A percentile compares a stretch with the other conserved stretches of the same genome.
Conservation (phyloP, 257 asterid genomes). For the Verbascum thapsus region DNA sequence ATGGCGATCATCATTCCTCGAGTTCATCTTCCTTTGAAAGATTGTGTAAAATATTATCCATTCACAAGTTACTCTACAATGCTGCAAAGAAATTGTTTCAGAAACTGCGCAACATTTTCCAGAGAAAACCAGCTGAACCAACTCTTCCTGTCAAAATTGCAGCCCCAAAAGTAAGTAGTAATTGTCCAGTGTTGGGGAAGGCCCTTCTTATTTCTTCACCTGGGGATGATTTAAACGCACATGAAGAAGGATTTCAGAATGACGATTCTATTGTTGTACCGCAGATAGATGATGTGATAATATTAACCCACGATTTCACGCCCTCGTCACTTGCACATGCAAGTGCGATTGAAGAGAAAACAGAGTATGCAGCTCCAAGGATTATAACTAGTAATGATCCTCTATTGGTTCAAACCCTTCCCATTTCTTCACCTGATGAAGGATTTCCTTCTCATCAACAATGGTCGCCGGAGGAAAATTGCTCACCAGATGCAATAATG, state of each 20-base stretch:
- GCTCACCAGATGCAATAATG: background rate
- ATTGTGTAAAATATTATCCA: background rate
- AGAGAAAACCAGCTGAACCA: background rate
- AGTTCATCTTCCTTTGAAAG: background rate
- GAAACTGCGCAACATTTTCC: background rate
- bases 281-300: too few species aligned
- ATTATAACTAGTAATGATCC: background rate
- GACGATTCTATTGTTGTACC: too few species aligned
- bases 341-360: too few species aligned
- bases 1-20: background rate
- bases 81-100: background rate
- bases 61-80: background rate
- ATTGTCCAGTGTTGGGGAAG: too few species aligned
- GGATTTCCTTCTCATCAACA: background rate
- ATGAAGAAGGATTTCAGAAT: too few species aligned
- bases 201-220: too few species aligned
- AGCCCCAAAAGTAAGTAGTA: too few species aligned
- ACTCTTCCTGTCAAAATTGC: conserved; percentile 4
- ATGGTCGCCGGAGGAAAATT: background rate
- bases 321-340: too few species aligned
- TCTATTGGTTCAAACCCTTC: background rate
- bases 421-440: background rate
- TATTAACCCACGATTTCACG: too few species aligned
- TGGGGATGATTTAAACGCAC: too few species aligned
- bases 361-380: background rate